Base-by-base conservation (phyloP, 768 basidiomycete genomes). In the Inosperma sp. region DNA sequence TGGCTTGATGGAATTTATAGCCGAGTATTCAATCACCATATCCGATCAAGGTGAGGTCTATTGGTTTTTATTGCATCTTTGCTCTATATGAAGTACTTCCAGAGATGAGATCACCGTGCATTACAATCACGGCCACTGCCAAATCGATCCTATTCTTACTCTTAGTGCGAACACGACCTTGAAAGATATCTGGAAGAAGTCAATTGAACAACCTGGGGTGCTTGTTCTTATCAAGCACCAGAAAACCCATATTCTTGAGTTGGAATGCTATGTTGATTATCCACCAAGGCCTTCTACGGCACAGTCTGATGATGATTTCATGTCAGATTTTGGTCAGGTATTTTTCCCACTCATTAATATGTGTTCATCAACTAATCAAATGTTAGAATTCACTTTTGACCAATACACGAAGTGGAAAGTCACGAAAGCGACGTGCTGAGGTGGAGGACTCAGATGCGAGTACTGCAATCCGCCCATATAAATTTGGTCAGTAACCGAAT, bases 1-100 rank as follows among this genome's bases (percentile, higher is more conserved):
- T 40, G 39, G 39, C 39, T 40, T 23, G 39, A 40, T n/a, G 39
- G 39, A 14, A 40, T 40, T 22, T 40, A 40, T 23, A 40, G 39
- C 22, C 39, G 22, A 4, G 22, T 40, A 5, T n/a, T 13, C 12
- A 40, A 40, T 14, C 22, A 40, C 16, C 39, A n/a, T 4, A 40
- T 40, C 16, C 12, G 39, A 40, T 22, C 39, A 40, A 1, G 39
- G 39, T 40, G 2, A 14, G 12, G 26, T 23, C 8, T 25, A 40
- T 5, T 35, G 34, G 34, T 5, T 35, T 35, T 35, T 17, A 6
- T 36, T 36, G 16, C 4, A 36, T 17, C 14, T 36, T 36, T 17
- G n/a, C 16, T 36, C 21, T 16, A 7, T 36, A 17, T 36, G 35
- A 21, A 17, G n/a, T 17, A 8, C 34, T 35, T 7, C 9, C 34